These are phyloP conservation scores for Penicillium roqueforti DNA, from an alignment of 495 filamentous ascomycete genomes.

Conservation along the genomic window DNA sequence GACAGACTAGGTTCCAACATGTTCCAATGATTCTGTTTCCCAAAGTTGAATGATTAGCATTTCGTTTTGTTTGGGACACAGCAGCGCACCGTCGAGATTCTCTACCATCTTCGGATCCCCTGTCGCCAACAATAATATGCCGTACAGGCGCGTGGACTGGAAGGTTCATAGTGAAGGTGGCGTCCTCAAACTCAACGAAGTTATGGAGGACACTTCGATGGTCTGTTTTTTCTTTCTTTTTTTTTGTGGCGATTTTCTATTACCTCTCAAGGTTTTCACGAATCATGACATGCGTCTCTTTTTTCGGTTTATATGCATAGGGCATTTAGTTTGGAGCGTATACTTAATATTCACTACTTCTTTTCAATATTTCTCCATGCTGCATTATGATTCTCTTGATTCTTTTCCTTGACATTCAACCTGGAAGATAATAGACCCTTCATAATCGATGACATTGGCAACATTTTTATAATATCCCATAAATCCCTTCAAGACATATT, in stretches of 20 bases:
- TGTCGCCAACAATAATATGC: neutral
- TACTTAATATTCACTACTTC: slow-evolving; percentile 3
- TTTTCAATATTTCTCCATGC: neutral
- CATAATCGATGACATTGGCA: neutral
- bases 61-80: slow-evolving; percentile 2
- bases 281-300: slow-evolving; percentile 14
- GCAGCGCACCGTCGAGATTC: neutral
- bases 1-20: slow-evolving; percentile 18
- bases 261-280: slow-evolving; percentile 6
- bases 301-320: slow-evolving; percentile 7
- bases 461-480: slow-evolving; percentile 12
- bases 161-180: neutral
- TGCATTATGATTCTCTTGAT: neutral
- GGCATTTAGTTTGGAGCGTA: neutral
- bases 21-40: slow-evolving; percentile 7
- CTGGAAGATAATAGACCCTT: slow-evolving; percentile 3
- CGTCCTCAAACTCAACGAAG: neutral
- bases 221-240: slow-evolving; percentile 3
- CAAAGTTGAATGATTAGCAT: neutral
- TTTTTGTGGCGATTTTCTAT: neutral
- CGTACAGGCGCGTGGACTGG: neutral
- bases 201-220: neutral
- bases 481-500: slow-evolving; percentile 12
- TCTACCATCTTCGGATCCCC: neutral
- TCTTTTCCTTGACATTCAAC: neutral